Conservation (phyloP, 2,329 filamentous ascomycete genomes). For the Didymella pomorum region DNA sequence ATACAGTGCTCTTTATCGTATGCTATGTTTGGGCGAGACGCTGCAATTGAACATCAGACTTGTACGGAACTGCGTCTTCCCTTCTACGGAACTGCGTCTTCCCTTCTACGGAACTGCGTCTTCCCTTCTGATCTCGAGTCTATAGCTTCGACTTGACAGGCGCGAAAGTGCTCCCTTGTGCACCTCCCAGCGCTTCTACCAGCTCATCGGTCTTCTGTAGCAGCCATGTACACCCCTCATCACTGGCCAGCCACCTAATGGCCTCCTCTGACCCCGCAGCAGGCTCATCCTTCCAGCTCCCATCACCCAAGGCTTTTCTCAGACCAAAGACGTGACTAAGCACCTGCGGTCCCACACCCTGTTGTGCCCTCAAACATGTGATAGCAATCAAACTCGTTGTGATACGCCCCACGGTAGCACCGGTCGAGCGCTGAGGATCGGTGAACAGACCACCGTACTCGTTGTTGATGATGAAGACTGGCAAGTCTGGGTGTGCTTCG, state of each 20-base stretch:
- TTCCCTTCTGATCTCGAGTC: no score
- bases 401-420: slow-evolving; percentile 69
- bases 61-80: no score
- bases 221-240: slow-evolving; percentile 72
- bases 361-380: slow-evolving; percentile 77
- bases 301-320: slow-evolving; percentile 77
- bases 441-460: slow-evolving; percentile 79
- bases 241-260: slow-evolving; percentile 67
- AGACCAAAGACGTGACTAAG: slow-evolving; percentile 82
- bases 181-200: slow-evolving; percentile 53
- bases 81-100: no score
- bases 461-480: slow-evolving; percentile 77
- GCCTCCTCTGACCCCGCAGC: slow-evolving; percentile 62
- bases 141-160: slow-evolving; percentile 42
- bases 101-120: no score
- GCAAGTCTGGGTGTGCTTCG: slow-evolving; percentile 80
- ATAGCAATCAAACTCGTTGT: slow-evolving; percentile 78
- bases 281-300: slow-evolving; percentile 59
- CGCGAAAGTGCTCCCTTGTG: slow-evolving; percentile 42
- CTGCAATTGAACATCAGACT: no score
- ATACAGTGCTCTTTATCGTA: no score
- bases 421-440: slow-evolving; percentile 64
- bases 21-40: no score
- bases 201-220: slow-evolving; percentile 68
- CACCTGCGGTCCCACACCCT: slow-evolving; percentile 83